Evolutionary conservation across 306 rosid species (phyloP).

Genomic region (Oxytropis ochrocephala): DNA sequence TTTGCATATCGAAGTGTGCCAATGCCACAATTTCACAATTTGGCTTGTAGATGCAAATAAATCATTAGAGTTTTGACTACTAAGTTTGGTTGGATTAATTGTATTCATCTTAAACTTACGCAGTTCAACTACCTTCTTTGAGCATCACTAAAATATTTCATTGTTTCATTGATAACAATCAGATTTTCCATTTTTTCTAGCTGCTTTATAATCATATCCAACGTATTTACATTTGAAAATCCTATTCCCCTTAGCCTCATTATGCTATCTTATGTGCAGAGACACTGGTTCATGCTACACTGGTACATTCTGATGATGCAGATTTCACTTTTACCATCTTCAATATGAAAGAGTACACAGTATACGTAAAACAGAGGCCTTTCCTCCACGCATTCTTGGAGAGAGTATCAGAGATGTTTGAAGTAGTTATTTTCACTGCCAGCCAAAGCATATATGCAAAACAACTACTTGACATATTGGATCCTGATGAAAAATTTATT

Average conservation of each 20-base stretch:
- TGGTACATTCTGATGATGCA: conserved; percentile 73
- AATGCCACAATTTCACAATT: not conserved
- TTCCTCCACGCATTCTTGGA: conserved; percentile 74
- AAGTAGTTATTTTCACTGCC: conserved; percentile 89
- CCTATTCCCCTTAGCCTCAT: conserved; percentile 8
- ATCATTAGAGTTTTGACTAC: not conserved
- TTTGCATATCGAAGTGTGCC: not conserved
- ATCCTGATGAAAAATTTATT: conserved; percentile 71
- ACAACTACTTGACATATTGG: conserved; percentile 86
- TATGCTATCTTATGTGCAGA: conserved; percentile 47
- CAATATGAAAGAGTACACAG: conserved; percentile 85
- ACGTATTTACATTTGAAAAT: conserved; percentile 7
- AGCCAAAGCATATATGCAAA: conserved; percentile 96
- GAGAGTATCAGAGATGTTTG: conserved; percentile 92
- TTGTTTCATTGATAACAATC: not conserved
- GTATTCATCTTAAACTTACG: not conserved
- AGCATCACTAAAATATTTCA: not conserved
- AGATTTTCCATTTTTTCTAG: not conserved
- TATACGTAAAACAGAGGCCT: conserved; percentile 87
- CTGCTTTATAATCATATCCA: not conserved
- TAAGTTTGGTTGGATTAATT: not conserved
- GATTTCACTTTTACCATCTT: conserved; percentile 82
- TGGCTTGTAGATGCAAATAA: not conserved
- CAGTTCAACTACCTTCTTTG: conserved; percentile 4
- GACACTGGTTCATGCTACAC: conserved; percentile 93